Conservation (phyloP, 495 filamentous ascomycete genomes). For the Opeltia flavorubescens region DNA sequence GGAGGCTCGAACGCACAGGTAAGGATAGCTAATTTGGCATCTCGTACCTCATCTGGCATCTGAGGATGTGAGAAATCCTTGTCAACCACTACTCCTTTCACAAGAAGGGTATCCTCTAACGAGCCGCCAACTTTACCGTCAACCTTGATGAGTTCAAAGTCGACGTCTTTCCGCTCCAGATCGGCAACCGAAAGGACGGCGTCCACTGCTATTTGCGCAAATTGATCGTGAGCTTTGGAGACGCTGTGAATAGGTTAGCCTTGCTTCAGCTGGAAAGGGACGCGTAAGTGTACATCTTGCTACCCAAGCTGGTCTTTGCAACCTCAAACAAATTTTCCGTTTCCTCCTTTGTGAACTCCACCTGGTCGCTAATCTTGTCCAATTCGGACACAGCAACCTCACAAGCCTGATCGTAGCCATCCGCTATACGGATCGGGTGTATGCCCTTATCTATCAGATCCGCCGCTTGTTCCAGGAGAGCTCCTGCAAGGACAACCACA, state of each 20-base stretch:
- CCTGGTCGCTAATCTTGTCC: conserved; percentile 80
- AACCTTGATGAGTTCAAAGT: conserved; percentile 98
- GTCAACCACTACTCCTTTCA: conserved; percentile 96
- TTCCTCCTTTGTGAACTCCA: conserved; percentile 66
- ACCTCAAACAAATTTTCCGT: conserved; percentile 80
- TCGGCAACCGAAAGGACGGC: conserved; percentile 95
- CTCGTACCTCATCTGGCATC: conserved; percentile 85
- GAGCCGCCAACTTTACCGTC: conserved; percentile 95
- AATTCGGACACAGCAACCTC: conserved; percentile 89
- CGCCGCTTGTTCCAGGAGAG: conserved; percentile 91
- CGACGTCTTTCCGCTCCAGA: conserved; percentile 89
- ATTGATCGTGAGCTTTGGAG: conserved; percentile 96
- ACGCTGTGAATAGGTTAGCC: conserved; percentile 40
- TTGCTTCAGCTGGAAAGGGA: neutral
- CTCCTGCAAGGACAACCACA: conserved; percentile 91
- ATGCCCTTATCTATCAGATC: conserved; percentile 99
- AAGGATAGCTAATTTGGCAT: conserved; percentile 94
- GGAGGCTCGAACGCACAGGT: conserved; percentile 99
- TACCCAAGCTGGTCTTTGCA: conserved; percentile 89
- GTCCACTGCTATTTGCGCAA: conserved; percentile 92
- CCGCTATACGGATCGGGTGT: conserved; percentile 94
- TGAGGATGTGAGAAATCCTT: conserved; percentile 99
- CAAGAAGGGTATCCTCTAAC: conserved; percentile 86
- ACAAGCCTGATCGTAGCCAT: conserved; percentile 93
- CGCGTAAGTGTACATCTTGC: conserved; percentile 58